These are phyloP conservation scores for Lachnellula occidentalis DNA, from an alignment of 2,329 filamentous ascomycete species.

Conservation along the genomic window DNA sequence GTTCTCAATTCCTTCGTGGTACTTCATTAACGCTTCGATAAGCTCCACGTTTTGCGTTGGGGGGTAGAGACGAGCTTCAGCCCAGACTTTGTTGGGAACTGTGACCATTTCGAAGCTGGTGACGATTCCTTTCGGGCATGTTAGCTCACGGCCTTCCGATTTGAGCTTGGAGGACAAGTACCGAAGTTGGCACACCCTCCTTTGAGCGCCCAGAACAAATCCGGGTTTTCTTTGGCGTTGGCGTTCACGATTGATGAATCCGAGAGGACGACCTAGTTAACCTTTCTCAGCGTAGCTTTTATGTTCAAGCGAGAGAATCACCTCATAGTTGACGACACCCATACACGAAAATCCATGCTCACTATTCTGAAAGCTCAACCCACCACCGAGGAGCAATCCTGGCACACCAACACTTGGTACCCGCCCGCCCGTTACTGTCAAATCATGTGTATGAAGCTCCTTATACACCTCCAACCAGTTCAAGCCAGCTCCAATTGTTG, in stretches of 20 bases:
- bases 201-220: slow-evolving; percentile 12
- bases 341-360: slow-evolving; percentile 42
- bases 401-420: slow-evolving; percentile 33
- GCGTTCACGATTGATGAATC: slow-evolving; percentile 6
- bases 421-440: slow-evolving; percentile 34
- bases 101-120: neutral
- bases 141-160: too few relatives aligned
- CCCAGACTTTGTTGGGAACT: neutral
- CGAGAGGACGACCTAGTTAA: slow-evolving; percentile 2
- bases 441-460: slow-evolving; percentile 26
- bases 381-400: slow-evolving; percentile 32
- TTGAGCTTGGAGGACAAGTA: too few relatives aligned
- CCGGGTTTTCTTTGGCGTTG: slow-evolving; percentile 1
- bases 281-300: neutral
- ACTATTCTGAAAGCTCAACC: slow-evolving; percentile 8
- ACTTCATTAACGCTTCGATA: neutral
- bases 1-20: neutral
- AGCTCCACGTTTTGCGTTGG: neutral
- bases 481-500: slow-evolving; percentile 32
- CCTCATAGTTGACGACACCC: slow-evolving; percentile 39
- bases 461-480: slow-evolving; percentile 36
- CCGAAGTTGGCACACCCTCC: slow-evolving; percentile 12
- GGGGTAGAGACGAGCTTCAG: neutral
- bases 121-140: neutral
- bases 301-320: slow-evolving; percentile 14